phyloP scores from a whole-genome alignment of 345 rosid genomes.

The Toxicodendron radicans region DNA sequence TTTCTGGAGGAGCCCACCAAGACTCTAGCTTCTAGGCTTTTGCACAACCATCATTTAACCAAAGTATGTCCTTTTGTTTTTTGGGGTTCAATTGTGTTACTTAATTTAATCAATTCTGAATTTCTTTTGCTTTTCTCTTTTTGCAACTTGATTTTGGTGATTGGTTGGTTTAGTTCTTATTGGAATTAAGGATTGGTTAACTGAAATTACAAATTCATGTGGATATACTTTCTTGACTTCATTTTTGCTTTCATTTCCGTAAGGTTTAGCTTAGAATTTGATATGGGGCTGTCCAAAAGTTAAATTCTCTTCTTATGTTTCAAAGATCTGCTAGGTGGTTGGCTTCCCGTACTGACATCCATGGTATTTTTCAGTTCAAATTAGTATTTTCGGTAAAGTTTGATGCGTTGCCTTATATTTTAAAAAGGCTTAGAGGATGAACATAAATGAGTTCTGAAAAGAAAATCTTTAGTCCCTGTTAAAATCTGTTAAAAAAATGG shows the following conservation, averaged over 20 bases:
- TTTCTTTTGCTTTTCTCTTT: not conserved
- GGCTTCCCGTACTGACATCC: not conserved
- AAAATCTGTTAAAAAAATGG: not conserved
- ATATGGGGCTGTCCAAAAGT: not conserved
- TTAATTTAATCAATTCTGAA: not conserved
- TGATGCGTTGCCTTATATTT: not conserved
- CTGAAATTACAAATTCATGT: not conserved
- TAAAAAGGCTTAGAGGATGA: not conserved
- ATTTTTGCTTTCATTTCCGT: not conserved
- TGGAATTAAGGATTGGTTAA: not conserved
- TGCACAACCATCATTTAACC: not conserved
- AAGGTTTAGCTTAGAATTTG: not conserved
- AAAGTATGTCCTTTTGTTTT: slow-evolving; percentile 3
- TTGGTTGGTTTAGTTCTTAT: not conserved
- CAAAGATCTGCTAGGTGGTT: not conserved
- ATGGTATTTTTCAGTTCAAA: not conserved
- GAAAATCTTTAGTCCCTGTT: not conserved
- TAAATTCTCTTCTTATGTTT: not conserved
- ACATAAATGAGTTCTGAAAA: not conserved
- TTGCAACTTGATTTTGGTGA: not conserved
- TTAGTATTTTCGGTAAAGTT: not conserved
- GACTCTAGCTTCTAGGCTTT: slow-evolving; percentile 11
- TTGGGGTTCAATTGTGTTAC: too few relatives aligned
- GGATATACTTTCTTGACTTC: not conserved
- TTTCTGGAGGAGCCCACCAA: not conserved